phyloP scores from a whole-genome alignment of 179 eudicot genomes.

The Actinidia polygama region DNA sequence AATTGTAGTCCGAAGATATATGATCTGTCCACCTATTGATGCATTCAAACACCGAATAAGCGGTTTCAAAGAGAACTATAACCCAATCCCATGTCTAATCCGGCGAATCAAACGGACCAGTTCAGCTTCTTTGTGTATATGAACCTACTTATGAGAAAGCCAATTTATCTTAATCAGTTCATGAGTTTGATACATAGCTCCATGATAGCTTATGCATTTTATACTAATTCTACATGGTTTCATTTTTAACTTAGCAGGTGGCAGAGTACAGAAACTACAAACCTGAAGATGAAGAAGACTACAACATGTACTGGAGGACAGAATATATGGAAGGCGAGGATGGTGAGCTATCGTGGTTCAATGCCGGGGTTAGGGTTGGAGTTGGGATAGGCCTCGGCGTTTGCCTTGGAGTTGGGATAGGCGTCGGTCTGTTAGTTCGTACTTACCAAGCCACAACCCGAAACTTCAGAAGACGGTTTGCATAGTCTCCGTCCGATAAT shows the following conservation, averaged over 20 bases:
- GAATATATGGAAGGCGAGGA: constrained; percentile 89
- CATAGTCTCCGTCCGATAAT: constrained; percentile 24
- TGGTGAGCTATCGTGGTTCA: constrained; percentile 91
- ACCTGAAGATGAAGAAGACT: constrained; percentile 56
- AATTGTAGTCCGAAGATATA: too few species aligned
- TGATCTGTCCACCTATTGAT: too few species aligned
- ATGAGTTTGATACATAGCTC: too few species aligned
- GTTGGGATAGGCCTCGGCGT: constrained; percentile 97
- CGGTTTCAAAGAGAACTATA: too few species aligned
- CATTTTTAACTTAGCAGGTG: constrained; percentile 40
- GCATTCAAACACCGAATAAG: too few species aligned
- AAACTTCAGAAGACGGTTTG: constrained; percentile 70
- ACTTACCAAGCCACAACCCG: constrained; percentile 82
- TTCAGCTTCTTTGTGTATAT: too few species aligned
- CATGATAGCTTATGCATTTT: neutral
- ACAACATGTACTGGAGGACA: constrained; percentile 47
- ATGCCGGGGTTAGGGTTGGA: constrained; percentile 88
- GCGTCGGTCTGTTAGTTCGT: constrained; percentile 82
- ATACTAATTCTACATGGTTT: neutral
- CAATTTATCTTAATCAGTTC: neutral
- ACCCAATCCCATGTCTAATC: too few species aligned
- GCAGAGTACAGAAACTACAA: constrained; percentile 53
- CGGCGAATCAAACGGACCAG: too few species aligned
- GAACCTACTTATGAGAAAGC: too few species aligned
- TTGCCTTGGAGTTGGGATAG: constrained; percentile 87